Evolutionary conservation across 2,329 filamentous ascomycete genomes (phyloP), one percentile per base, ranked within the genome.

Genomic region (Colletotrichum sp.): DNA sequence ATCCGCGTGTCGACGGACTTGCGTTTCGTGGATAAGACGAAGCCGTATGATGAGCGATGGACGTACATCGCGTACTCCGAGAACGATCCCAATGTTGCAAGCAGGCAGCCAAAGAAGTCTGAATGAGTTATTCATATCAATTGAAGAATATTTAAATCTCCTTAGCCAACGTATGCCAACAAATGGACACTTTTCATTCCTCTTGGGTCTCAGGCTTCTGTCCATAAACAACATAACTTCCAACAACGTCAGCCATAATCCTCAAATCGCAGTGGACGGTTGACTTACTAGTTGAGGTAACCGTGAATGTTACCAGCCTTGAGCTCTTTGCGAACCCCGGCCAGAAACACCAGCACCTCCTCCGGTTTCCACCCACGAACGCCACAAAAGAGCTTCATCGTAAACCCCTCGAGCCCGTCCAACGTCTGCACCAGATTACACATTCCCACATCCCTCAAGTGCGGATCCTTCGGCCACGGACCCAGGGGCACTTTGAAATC

Each of bases 1-100:
- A 91, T 92, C 60, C 85, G 90, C 3, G 84, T 92, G 2, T 90
- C 88, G 0, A 91, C 90, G 5, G 90, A 92, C 78, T 78, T 92
- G 69, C 85, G 90, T 2, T 91, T 91, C 79, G 89, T 90, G 9
- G 85, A 91, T 77, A 70, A 44, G 21, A 87, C 86, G 8, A 86
- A 85, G 75, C 86, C 86, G 3, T 90, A 87, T 83, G 90, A 91
- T 77, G 87, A 82, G 78, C 65, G 65, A 0, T 67, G 65, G 65
- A 67, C 18, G 3, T 9, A 24, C 2, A 57, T 34, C 1, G 65
- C 65, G 1, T 67, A 67, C 15, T 55, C 65, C 15, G 39, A 67
- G 15, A 18, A 57, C 2, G 65, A 67, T 13, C 44, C 39, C n/a
- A 67, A 36, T 5, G 65, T 67, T n/a, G 65, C 65, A 2, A 67